These are phyloP conservation scores for Terfezia claveryi DNA, from an alignment of 495 filamentous ascomycete genomes.

Conservation along the genomic window DNA sequence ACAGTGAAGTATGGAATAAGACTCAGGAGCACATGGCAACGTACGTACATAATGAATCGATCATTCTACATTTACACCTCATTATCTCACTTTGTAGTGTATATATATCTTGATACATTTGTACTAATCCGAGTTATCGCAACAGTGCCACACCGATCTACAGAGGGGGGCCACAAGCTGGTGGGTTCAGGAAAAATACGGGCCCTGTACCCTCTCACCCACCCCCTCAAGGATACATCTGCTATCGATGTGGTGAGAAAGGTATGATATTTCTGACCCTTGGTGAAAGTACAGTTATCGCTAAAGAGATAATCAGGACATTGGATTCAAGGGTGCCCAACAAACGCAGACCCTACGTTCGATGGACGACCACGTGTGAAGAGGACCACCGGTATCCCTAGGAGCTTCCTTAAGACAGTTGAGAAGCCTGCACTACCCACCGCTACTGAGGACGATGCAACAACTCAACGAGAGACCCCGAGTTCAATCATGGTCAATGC, in stretches of 20 bases:
- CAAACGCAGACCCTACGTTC: constrained; percentile 88
- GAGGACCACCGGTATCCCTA: constrained; percentile 85
- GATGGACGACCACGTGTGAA: constrained; percentile 80
- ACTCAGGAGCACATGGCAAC: constrained; percentile 82
- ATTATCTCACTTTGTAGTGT: constrained; percentile 6
- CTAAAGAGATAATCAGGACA: constrained; percentile 32
- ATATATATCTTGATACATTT: neutral
- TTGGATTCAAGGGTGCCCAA: constrained; percentile 94
- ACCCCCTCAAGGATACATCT: constrained; percentile 80
- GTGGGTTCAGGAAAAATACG: constrained; percentile 32
- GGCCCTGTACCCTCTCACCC: constrained; percentile 63
- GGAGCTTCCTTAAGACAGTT: constrained; percentile 77
- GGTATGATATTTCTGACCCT: constrained; percentile 23
- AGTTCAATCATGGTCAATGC: constrained; percentile 88
- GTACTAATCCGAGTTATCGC: constrained; percentile 1
- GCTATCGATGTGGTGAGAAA: constrained; percentile 94
- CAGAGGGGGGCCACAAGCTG: constrained; percentile 26
- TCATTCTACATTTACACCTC: neutral
- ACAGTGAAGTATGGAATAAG: constrained; percentile 65
- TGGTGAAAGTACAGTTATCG: too few species aligned
- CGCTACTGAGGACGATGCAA: constrained; percentile 47
- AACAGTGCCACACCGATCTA: constrained; percentile 41
- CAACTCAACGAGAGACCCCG: constrained; percentile 29
- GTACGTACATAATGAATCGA: constrained; percentile 29
- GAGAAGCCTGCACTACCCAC: constrained; percentile 63